Conservation (phyloP, 495 filamentous ascomycete species). For the Bryoglossum gracile region DNA sequence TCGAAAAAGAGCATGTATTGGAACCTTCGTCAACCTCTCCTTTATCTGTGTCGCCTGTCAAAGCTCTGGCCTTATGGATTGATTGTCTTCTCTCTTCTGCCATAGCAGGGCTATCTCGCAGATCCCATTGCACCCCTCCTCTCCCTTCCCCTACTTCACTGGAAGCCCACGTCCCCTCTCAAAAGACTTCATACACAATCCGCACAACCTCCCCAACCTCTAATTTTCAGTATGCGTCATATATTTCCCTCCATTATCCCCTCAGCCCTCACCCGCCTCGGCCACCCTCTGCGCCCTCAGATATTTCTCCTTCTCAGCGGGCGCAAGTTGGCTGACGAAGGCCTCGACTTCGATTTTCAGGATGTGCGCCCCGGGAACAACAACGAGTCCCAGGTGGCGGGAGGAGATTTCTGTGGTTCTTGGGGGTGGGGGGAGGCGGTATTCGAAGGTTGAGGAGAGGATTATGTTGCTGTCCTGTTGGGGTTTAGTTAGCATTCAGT, state of each 20-base stretch:
- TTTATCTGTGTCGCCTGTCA: no score
- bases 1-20: no score
- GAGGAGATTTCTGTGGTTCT: conserved; percentile 66
- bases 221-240: background rate
- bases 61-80: no score
- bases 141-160: no score
- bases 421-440: conserved; percentile 59
- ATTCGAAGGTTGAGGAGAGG: conserved; percentile 78
- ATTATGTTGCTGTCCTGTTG: conserved; percentile 75
- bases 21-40: no score
- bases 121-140: no score
- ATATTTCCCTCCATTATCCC: background rate
- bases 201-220: no score
- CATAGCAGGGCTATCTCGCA: no score
- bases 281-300: background rate
- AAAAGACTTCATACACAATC: no score
- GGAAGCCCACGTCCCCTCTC: no score
- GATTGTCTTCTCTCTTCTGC: no score
- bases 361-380: conserved; percentile 81
- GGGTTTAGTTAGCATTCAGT: background rate
- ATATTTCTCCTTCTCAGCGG: conserved; percentile 1
- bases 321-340: conserved; percentile 40
- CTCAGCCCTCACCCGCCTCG: background rate
- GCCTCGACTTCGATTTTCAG: conserved; percentile 85
- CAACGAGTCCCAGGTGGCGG: conserved; percentile 81